Evolutionary conservation across 352 stramenopile species (phyloP), one percentile per base, ranked within the genome.

Genomic region (Pythium oligandrum): DNA sequence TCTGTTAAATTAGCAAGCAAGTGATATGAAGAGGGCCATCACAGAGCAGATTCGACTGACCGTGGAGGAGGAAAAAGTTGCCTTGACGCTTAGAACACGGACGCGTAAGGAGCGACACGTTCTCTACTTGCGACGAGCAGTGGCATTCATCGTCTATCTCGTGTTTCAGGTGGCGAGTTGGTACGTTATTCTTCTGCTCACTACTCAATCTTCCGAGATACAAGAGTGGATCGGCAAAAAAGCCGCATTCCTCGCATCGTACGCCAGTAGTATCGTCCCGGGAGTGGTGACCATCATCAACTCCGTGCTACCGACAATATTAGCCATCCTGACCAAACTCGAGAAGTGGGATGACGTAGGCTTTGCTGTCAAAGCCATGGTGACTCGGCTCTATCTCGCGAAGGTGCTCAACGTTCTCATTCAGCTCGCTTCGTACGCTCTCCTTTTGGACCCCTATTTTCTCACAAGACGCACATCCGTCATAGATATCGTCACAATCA

Each of bases 331-430:
- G 4, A 91, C 81, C 1, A 60, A 51, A 5, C 72, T 92, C 7
- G 83, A 93, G 60, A 77, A 73, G 48, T 93, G 80, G 80, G 83
- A 93, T 48, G 73, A 89, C 55, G 68, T 75, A 12, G 81, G 80
- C 0, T 91, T 92, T 60, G 66, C 75, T 11, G 90, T 90, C 64
- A 91, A 93, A 59, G 75, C 78, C 6, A 89, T 90, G 77, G 73
- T 92, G 37, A 90, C 74, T 31, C 75, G 81, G 1, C 48, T 93
- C 40, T 93, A 90, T 48, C 43, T 93, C 42, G 78, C 83, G n/a
- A 91, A 93, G 59, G 78, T 88, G 31, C 66, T 93, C 12, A 93
- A 93, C 48, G 78, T 88, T 1, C 40, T 90, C 11, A 90, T 93
- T 45, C 83, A 93, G 55, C 43, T 93, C 31, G 78, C 81, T 52